Conservation (phyloP, 2,329 filamentous ascomycete genomes). For the Coleophoma eucalyptorum region DNA sequence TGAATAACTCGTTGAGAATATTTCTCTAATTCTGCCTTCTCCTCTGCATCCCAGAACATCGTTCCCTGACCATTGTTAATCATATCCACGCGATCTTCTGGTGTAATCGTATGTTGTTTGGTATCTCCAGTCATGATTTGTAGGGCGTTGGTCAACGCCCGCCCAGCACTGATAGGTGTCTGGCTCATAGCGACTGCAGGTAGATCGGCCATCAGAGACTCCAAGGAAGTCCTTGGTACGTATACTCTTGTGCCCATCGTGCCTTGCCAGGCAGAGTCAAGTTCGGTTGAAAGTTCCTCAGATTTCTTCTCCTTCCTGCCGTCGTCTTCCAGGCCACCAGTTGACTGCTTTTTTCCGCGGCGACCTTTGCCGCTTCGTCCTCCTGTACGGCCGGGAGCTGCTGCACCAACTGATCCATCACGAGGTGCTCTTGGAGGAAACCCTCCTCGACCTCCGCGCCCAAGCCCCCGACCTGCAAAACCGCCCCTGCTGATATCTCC, state of each 20-base stretch:
- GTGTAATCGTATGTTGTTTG: background rate
- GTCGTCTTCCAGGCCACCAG: constrained; percentile 18
- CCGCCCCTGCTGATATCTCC: background rate
- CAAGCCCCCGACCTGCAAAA: background rate
- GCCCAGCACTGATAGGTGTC: constrained; percentile 13
- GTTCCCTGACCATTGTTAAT: constrained; percentile 15
- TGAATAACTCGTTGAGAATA: background rate
- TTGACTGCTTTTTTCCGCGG: constrained; percentile 5
- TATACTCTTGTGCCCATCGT: constrained; percentile 12
- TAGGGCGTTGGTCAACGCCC: constrained; percentile 21
- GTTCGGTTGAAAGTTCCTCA: constrained; percentile 5
- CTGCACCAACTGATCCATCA: constrained; percentile 16
- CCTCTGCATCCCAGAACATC: constrained; percentile 7
- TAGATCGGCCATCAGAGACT: constrained; percentile 14
- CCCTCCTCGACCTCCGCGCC: constrained; percentile 7
- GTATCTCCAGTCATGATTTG: constrained; percentile 17
- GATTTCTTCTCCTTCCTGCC: constrained; percentile 35
- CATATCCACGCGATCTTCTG: constrained; percentile 12
- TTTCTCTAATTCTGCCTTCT: constrained; percentile 15
- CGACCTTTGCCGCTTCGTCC: constrained; percentile 3
- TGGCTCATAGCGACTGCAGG: constrained; percentile 18
- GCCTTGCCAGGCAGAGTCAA: background rate
- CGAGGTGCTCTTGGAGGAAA: background rate
- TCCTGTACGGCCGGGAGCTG: constrained; percentile 38
- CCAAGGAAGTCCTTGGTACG: constrained; percentile 17